Evolutionary conservation across 2,329 filamentous ascomycete genomes (phyloP), one percentile per base, ranked within the genome.

Genomic region (Endocalyx cinctus): DNA sequence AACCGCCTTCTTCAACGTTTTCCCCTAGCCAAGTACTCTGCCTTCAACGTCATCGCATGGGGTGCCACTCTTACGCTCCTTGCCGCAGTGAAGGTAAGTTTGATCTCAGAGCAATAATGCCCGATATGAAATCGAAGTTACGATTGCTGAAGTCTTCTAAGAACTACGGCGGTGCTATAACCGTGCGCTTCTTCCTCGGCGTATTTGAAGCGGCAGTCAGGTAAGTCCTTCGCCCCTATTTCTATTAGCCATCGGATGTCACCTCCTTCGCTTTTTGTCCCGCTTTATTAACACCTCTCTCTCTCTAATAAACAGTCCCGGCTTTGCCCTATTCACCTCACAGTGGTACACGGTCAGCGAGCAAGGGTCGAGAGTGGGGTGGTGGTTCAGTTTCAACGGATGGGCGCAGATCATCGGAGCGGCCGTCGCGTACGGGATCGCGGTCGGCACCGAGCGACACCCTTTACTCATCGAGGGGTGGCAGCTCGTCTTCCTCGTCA

Each of bases 11-110:
- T 84, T 10, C 80, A 84, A 54, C 63, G 70, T 2, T 57, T 84
- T 2, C 80, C 80, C 0, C 56, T 84, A 6, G 80, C 75, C 1
- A 84, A 83, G 50, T 84, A 82, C 55, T 79, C 73, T 2, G 76
- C 75, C 0, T 66, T 72, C 40, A 82, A 77, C 47, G 72, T 84
- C 37, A 67, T 82, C 39, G 64, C 77, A 45, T 83, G 79, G 79
- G 79, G 79, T 2, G 37, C 57, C 5, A 47, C 45, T 5, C 46
- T 56, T 10, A 51, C 50, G 34, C 45, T 47, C 27, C 32, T 47
- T 29, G 59, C 62, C 5, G 58, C 60, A 1, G 57, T 59, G 4
- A 57, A 41, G 31, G 43, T 43, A 39, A 22, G n/a, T n/a, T 23
- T 23, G 20, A n/a, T 23, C 20, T 20, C n/a, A 12, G 4, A 29